phyloP scores from a whole-genome alignment of 257 asterid genomes.

The Apocynum venetum region DNA sequence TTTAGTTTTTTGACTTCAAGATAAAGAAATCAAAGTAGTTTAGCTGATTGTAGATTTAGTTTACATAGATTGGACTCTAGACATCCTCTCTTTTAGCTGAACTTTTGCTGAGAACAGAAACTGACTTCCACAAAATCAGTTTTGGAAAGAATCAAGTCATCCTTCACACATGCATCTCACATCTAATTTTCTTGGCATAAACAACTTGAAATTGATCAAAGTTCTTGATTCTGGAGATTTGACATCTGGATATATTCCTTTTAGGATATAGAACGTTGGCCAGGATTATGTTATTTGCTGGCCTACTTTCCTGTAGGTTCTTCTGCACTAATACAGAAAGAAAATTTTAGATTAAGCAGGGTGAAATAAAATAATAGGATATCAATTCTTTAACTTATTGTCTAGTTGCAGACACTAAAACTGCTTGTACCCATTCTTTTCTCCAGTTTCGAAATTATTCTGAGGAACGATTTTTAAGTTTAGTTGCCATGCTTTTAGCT shows the following conservation, averaged over 20 bases:
- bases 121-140: background rate
- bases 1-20: background rate
- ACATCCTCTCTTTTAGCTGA: background rate
- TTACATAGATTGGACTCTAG: background rate
- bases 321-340: slow-evolving; percentile 15
- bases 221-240: background rate
- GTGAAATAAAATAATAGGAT: background rate
- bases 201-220: background rate
- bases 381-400: background rate
- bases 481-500: background rate
- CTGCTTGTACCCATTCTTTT: background rate
- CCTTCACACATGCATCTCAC: background rate
- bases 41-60: background rate
- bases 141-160: background rate
- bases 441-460: background rate
- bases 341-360: slow-evolving; percentile 1
- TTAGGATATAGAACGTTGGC: background rate
- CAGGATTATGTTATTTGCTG: background rate
- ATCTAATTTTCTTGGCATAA: background rate
- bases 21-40: background rate
- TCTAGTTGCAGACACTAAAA: background rate
- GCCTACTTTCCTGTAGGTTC: background rate
- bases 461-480: background rate
- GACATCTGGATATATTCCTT: background rate
- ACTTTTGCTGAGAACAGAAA: background rate